These are phyloP conservation scores for Pichia nakasei DNA, from an alignment of 805 yeast genomes.

Conservation along the genomic window DNA sequence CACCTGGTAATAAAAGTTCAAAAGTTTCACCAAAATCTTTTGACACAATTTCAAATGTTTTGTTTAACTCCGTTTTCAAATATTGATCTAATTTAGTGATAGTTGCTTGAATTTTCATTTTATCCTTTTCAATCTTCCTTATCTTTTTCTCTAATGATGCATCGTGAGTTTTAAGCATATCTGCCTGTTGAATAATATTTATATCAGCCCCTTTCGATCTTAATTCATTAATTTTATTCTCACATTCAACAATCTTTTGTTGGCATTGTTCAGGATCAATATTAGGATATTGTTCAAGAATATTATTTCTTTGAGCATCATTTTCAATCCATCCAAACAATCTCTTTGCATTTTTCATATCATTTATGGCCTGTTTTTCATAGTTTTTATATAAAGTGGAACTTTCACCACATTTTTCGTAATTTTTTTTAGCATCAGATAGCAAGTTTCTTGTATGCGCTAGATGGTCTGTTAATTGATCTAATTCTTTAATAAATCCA, in stretches of 20 bases:
- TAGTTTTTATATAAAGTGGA: conserved; percentile 28
- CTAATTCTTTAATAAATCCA: conserved; percentile 71
- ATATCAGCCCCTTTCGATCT: conserved; percentile 68
- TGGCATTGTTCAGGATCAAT: conserved; percentile 57
- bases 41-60: conserved; percentile 82
- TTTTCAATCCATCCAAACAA: conserved; percentile 72
- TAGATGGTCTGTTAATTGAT: conserved; percentile 40
- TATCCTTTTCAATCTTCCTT: conserved; percentile 80
- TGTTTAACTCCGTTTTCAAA: conserved; percentile 70
- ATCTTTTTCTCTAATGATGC: conserved; percentile 68
- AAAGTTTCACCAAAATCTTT: conserved; percentile 86
- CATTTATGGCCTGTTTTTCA: background rate
- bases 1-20: conserved; percentile 78
- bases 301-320: conserved; percentile 42
- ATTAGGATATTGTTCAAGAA: conserved; percentile 54
- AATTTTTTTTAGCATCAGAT: conserved; percentile 37
- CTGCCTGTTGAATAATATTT: conserved; percentile 85
- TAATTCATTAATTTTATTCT: conserved; percentile 57
- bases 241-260: conserved; percentile 45
- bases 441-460: conserved; percentile 42
- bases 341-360: conserved; percentile 28
- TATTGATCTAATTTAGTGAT: conserved; percentile 75
- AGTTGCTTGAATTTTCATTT: conserved; percentile 81
- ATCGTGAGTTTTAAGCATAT: conserved; percentile 85
- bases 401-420: conserved; percentile 29